phyloP scores from a whole-genome alignment of 495 filamentous ascomycete species.

The Ramalina intermedia region DNA sequence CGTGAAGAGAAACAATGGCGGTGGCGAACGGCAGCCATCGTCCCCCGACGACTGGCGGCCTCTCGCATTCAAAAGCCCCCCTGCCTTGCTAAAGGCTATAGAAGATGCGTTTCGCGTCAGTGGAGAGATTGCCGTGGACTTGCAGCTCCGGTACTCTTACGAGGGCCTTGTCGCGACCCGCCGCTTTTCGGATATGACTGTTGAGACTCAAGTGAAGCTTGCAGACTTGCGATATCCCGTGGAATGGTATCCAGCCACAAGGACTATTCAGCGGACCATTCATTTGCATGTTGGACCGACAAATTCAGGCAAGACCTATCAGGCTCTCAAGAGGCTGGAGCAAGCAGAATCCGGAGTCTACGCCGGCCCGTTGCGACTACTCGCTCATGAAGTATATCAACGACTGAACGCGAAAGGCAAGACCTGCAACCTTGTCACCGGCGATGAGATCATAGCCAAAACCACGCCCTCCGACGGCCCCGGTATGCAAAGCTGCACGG shows the following conservation, averaged over 20 bases:
- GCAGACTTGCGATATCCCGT: slow-evolving; percentile 71
- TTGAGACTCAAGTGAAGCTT: slow-evolving; percentile 45
- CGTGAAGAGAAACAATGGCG: not conserved
- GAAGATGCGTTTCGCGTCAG: slow-evolving; percentile 39
- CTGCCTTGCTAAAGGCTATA: slow-evolving; percentile 20
- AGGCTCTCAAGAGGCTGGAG: slow-evolving; percentile 79
- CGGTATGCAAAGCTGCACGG: slow-evolving; percentile 69
- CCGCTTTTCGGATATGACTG: slow-evolving; percentile 31
- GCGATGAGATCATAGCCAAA: slow-evolving; percentile 59
- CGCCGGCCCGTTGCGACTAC: slow-evolving; percentile 75
- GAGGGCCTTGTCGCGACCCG: slow-evolving; percentile 34
- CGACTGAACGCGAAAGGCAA: slow-evolving; percentile 64
- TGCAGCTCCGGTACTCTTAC: slow-evolving; percentile 44
- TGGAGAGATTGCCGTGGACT: slow-evolving; percentile 32
- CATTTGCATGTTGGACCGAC: slow-evolving; percentile 95
- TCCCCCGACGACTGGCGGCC: slow-evolving; percentile 1
- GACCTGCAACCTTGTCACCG: slow-evolving; percentile 69
- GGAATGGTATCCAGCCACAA: slow-evolving; percentile 81
- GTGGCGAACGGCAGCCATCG: not conserved
- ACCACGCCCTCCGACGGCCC: slow-evolving; percentile 31
- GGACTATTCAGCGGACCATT: slow-evolving; percentile 63
- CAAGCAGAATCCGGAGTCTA: slow-evolving; percentile 65
- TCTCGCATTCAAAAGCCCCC: slow-evolving; percentile 4
- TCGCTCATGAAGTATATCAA: slow-evolving; percentile 86
- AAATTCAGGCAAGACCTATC: slow-evolving; percentile 97